Conservation (phyloP, 441 rosid species). For the Capsella rubella region DNA sequence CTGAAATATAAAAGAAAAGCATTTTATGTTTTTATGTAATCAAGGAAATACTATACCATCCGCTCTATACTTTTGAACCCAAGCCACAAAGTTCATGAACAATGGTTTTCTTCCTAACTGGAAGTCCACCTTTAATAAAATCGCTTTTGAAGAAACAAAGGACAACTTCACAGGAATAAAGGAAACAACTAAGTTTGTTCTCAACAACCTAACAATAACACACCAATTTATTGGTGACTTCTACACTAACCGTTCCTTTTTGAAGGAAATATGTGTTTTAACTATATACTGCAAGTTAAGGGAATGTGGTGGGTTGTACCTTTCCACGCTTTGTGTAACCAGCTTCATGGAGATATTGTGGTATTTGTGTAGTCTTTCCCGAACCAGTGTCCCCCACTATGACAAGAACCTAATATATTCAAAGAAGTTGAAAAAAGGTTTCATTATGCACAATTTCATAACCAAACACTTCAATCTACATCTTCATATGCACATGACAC, state of each 20-base stretch:
- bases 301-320: slow-evolving; percentile 52
- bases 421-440: slow-evolving; percentile 8
- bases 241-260: slow-evolving; percentile 1
- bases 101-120: slow-evolving; percentile 10
- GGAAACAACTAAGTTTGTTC: neutral
- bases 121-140: neutral
- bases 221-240: slow-evolving; percentile 3
- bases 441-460: slow-evolving; percentile 14
- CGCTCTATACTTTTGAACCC: slow-evolving; percentile 14
- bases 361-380: slow-evolving; percentile 98
- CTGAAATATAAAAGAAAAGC: slow-evolving; percentile 49
- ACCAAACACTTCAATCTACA: slow-evolving; percentile 15
- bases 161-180: neutral
- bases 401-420: slow-evolving; percentile 74
- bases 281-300: slow-evolving; percentile 14
- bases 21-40: slow-evolving; percentile 28
- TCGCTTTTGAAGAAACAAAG: neutral
- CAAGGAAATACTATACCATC: slow-evolving; percentile 19
- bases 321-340: slow-evolving; percentile 94
- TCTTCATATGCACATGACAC: slow-evolving; percentile 18
- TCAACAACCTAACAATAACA: slow-evolving; percentile 26
- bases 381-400: slow-evolving; percentile 99
- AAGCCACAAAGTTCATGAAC: slow-evolving; percentile 29
- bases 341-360: slow-evolving; percentile 97
- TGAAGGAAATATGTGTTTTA: slow-evolving; percentile 1